Conservation (phyloP, 2,329 filamentous ascomycete genomes). For the Dichotomopilus funicola region DNA sequence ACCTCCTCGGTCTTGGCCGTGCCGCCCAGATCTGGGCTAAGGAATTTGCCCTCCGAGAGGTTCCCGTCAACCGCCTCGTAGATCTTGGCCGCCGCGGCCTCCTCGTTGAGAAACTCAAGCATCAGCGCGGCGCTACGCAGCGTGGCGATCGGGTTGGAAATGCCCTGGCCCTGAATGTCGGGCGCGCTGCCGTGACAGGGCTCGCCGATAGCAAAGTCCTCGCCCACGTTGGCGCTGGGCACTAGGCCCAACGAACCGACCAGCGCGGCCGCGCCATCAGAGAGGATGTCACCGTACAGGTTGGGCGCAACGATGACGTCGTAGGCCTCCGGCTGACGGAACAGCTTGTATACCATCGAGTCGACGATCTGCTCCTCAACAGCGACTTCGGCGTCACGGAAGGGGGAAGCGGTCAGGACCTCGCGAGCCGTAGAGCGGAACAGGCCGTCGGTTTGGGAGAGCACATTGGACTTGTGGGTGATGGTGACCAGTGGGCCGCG, state of each 20-base stretch:
- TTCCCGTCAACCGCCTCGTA: constrained; percentile 89
- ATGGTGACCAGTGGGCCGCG: constrained; percentile 75
- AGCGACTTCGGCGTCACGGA: constrained; percentile 43
- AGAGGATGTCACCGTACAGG: constrained; percentile 94
- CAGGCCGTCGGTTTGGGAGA: constrained; percentile 91
- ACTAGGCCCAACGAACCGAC: constrained; percentile 90
- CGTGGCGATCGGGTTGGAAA: constrained; percentile 95
- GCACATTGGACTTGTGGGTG: constrained; percentile 97
- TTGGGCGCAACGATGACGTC: constrained; percentile 98
- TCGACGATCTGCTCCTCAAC: constrained; percentile 98
- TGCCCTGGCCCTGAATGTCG: constrained; percentile 86
- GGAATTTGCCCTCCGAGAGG: constrained; percentile 70
- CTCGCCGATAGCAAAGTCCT: constrained; percentile 92
- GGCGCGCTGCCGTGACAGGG: constrained; percentile 95
- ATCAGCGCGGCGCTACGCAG: constrained; percentile 86
- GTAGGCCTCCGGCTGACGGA: constrained; percentile 90
- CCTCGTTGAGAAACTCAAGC: constrained; percentile 90
- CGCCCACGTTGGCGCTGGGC: constrained; percentile 89
- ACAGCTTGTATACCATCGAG: constrained; percentile 99
- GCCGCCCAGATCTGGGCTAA: constrained; percentile 88
- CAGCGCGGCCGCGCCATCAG: constrained; percentile 88
- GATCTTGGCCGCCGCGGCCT: constrained; percentile 79
- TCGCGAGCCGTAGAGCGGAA: constrained; percentile 76
- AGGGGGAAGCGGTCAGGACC: constrained; percentile 62
- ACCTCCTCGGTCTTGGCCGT: constrained; percentile 81